Evolutionary conservation across 1,139 yeast genomes (phyloP).

Genomic region (Wickerhamomyces sp.): DNA sequence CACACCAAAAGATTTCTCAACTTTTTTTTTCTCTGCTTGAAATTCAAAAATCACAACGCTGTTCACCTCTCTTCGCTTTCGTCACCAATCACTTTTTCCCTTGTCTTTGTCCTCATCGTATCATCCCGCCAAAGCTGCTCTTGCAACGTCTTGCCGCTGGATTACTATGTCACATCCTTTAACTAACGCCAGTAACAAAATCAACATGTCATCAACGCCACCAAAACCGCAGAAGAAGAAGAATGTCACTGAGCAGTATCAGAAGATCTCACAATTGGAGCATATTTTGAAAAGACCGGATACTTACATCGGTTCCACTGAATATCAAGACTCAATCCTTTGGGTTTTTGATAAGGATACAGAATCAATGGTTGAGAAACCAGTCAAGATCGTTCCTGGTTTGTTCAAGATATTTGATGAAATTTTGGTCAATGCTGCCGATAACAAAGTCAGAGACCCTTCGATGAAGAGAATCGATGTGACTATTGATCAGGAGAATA

Average conservation of each 20-base stretch:
- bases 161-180: constrained; percentile 2
- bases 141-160: background rate
- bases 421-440: constrained; percentile 96
- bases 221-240: constrained; percentile 26
- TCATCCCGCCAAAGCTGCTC: no score
- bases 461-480: constrained; percentile 83
- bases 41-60: no score
- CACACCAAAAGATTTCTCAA: no score
- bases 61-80: no score
- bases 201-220: constrained; percentile 4
- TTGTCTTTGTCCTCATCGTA: no score
- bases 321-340: constrained; percentile 69
- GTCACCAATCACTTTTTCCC: no score
- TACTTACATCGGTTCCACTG: constrained; percentile 95
- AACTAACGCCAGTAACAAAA: constrained; percentile 8
- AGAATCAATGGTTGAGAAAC: constrained; percentile 66
- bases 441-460: constrained; percentile 94
- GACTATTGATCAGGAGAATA: constrained; percentile 67
- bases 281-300: constrained; percentile 97
- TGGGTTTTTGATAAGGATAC: constrained; percentile 77
- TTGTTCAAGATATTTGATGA: constrained; percentile 95
- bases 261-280: constrained; percentile 88
- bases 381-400: constrained; percentile 88
- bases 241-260: constrained; percentile 77
- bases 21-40: no score